phyloP scores from a whole-genome alignment of 1,139 yeast species.

The Taphrina communis region DNA sequence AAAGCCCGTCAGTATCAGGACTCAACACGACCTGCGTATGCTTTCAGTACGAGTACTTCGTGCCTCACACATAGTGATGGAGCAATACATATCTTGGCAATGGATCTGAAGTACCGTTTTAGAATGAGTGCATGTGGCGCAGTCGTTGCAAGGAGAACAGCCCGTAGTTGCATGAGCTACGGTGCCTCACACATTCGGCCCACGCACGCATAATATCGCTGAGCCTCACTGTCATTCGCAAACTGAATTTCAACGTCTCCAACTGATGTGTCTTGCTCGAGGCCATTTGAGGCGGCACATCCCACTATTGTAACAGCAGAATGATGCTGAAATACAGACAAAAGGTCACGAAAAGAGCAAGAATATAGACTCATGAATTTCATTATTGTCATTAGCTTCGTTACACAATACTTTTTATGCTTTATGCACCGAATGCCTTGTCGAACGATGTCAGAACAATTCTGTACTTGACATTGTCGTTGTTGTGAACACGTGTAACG shows the following conservation, averaged over 20 bases:
- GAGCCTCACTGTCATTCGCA: no score
- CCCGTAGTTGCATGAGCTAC: not conserved
- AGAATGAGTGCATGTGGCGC: slow-evolving; percentile 13
- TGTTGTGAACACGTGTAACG: slow-evolving; percentile 50
- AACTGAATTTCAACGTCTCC: no score
- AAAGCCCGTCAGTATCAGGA: no score
- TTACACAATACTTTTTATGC: no score
- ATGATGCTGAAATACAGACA: no score
- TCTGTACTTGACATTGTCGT: slow-evolving; percentile 66
- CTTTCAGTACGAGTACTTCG: no score
- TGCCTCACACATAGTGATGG: not conserved
- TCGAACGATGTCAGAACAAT: slow-evolving; percentile 65
- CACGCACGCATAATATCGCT: no score
- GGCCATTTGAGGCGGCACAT: no score
- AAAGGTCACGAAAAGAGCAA: no score
- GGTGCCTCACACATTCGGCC: not conserved
- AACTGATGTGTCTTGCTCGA: no score
- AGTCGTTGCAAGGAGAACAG: slow-evolving; percentile 2
- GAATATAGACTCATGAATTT: not conserved
- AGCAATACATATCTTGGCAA: not conserved
- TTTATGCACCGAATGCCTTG: slow-evolving; percentile 49
- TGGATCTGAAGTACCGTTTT: not conserved
- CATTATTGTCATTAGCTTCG: slow-evolving; percentile 14
- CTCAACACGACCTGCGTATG: no score
- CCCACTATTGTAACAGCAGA: no score